Base-by-base conservation (phyloP, 1,284 basidiomycete genomes). In the Clitocybe nebularis region DNA sequence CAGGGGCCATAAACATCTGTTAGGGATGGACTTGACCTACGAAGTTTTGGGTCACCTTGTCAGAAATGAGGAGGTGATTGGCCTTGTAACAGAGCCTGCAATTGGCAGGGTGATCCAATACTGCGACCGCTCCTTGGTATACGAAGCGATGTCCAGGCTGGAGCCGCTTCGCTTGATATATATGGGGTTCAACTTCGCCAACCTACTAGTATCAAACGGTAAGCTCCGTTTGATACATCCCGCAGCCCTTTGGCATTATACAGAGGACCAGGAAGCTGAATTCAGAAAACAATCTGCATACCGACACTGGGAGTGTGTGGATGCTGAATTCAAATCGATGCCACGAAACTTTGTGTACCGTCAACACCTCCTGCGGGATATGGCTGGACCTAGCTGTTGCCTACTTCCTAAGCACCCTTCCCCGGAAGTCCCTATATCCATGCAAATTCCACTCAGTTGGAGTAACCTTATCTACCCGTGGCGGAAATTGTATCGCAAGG, bases 31-130 rank as follows among this genome's bases (percentile, higher is more conserved):
- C 45, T 56, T 75, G 30, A 69, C 66, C 5, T 74, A 66, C 38
- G 62, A 67, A 23, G 55, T 72, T 26, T 48, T 74, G 21, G 75
- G 67, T 4, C 74, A 76, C 44, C 53, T 77, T n/a, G 52, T 69
- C 32, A 44, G 50, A 13, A 62, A 67, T 32, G 66, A 62, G 1
- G 48, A 53, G 7, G 49, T 77, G 5, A 55, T 72, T 21, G 75
- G 75, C 1, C 45, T 77, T 22, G 66, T 77, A 41, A 63, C 60
- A 24, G 74, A 76, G 46, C 54, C 68, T 10, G 54, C 61, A 4
- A 44, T 62, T 37, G 75, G 75, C 41, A 60, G 75, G 37, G 43
- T 56, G 19, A 44, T 66, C 4, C 51, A 61, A 34, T 51, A 54
- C 16, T 49, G 56, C 8, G 76, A 78, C 53, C 60, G 64, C n/a